Conservation (phyloP, 805 yeast genomes). For the Candida boleticola region DNA sequence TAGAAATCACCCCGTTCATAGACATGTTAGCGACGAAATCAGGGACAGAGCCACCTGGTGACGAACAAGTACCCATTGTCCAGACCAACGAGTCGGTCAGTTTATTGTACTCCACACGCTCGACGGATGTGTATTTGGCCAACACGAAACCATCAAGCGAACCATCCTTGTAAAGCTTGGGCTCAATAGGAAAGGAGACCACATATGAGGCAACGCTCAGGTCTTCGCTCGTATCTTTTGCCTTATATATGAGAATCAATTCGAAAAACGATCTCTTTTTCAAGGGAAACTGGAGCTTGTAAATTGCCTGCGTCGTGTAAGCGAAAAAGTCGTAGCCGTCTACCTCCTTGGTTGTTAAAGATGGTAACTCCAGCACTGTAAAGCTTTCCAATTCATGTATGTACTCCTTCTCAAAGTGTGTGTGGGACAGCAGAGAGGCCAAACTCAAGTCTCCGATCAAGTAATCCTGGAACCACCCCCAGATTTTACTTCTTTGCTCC, state of each 20-base stretch:
- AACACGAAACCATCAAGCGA: conserved; percentile 19
- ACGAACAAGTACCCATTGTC: conserved; percentile 40
- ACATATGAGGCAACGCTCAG: conserved; percentile 24
- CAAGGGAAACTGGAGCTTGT: conserved; percentile 37
- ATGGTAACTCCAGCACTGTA: conserved; percentile 16
- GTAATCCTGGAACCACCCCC: conserved; percentile 11
- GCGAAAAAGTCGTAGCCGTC: conserved; percentile 16
- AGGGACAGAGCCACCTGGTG: conserved; percentile 40
- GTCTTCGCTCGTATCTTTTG: conserved; percentile 5
- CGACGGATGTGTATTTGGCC: conserved; percentile 38
- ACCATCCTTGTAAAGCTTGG: conserved; percentile 18
- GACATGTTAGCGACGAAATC: conserved; percentile 29
- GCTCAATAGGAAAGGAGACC: conserved; percentile 32
- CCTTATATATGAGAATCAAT: conserved; percentile 27
- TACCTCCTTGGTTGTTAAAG: conserved; percentile 12
- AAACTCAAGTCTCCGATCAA: conserved; percentile 7
- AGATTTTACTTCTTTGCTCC: neutral
- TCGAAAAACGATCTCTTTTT: conserved; percentile 35
- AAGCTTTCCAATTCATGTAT: conserved; percentile 31
- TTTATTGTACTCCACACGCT: conserved; percentile 22
- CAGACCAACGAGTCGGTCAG: conserved; percentile 22
- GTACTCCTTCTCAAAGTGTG: conserved; percentile 35
- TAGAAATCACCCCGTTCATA: conserved; percentile 33
- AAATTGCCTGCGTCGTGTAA: conserved; percentile 31
- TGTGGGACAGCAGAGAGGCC: conserved; percentile 22